Evolutionary conservation across 345 rosid species (phyloP).

Genomic region (Moringa oleifera): DNA sequence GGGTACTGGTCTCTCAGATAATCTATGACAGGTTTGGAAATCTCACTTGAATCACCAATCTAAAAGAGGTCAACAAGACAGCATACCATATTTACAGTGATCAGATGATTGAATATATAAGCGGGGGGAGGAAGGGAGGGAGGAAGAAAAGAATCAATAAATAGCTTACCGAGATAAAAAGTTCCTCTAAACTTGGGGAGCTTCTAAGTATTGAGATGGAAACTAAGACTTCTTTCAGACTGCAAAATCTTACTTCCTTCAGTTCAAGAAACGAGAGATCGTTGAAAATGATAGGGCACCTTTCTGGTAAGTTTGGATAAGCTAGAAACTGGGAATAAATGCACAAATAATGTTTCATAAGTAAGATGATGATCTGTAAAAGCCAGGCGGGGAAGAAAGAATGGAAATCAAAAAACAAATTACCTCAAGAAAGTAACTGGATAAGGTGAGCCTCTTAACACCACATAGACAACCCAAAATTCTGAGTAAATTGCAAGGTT

Average conservation of each 20-base stretch:
- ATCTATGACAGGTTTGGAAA: slow-evolving; percentile 13
- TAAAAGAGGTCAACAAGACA: neutral
- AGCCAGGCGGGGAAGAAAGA: neutral
- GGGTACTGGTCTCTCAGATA: slow-evolving; percentile 10
- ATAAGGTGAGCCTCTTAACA: slow-evolving; percentile 21
- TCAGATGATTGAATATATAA: neutral
- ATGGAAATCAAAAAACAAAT: neutral
- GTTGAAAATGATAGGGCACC: slow-evolving; percentile 11
- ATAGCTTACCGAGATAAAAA: slow-evolving; percentile 20
- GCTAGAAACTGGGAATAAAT: slow-evolving; percentile 20
- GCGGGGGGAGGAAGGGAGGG: no score
- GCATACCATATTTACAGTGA: neutral
- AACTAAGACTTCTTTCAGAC: slow-evolving; percentile 14
- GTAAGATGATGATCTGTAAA: neutral
- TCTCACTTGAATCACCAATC: slow-evolving; percentile 2
- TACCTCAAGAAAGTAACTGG: slow-evolving; percentile 30
- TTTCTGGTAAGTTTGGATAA: slow-evolving; percentile 15
- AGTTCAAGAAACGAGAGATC: slow-evolving; percentile 15
- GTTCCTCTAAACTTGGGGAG: slow-evolving; percentile 26
- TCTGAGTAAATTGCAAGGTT: slow-evolving; percentile 16
- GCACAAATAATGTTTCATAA: neutral
- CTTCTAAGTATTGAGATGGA: slow-evolving; percentile 19
- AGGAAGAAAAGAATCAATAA: neutral
- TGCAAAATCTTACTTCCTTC: slow-evolving; percentile 14
- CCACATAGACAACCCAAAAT: slow-evolving; percentile 21